A percentile compares a stretch with the other conserved stretches of the same genome.
Conservation (phyloP, 352 stramenopile genomes). For the Plasmopara halstedii region DNA sequence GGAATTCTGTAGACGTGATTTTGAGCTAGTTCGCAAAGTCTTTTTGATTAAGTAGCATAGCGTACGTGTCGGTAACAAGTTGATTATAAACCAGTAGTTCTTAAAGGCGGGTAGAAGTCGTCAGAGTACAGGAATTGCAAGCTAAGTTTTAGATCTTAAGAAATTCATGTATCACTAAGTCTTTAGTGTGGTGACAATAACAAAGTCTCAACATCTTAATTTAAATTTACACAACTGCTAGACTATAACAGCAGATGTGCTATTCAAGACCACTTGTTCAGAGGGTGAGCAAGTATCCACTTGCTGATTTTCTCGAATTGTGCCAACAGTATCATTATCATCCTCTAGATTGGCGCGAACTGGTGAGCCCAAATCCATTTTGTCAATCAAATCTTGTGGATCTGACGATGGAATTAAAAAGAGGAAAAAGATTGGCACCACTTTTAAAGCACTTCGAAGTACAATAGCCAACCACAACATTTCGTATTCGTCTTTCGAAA, state of each 20-base stretch:
- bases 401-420: constrained; percentile 71
- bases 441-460: constrained; percentile 87
- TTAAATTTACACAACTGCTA: constrained; percentile 1
- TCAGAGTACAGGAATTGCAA: background rate
- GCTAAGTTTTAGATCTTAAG: background rate
- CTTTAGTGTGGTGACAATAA: no score
- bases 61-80: constrained; percentile 8
- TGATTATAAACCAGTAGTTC: constrained; percentile 24
- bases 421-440: constrained; percentile 88
- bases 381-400: constrained; percentile 67
- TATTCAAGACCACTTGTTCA: constrained; percentile 20
- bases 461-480: constrained; percentile 87
- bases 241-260: constrained; percentile 12
- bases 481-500: constrained; percentile 88
- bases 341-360: constrained; percentile 9
- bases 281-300: constrained; percentile 29
- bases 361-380: constrained; percentile 39
- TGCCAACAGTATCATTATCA: constrained; percentile 22
- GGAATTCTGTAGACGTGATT: constrained; percentile 57
- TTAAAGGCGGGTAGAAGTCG: background rate
- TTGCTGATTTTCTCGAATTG: constrained; percentile 33
- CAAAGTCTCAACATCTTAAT: no score
- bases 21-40: background rate
- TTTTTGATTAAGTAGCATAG: constrained; percentile 24
- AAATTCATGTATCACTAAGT: no score